These are phyloP conservation scores for Quercus phellos DNA, from an alignment of 331 rosid species.

Conservation along the genomic window DNA sequence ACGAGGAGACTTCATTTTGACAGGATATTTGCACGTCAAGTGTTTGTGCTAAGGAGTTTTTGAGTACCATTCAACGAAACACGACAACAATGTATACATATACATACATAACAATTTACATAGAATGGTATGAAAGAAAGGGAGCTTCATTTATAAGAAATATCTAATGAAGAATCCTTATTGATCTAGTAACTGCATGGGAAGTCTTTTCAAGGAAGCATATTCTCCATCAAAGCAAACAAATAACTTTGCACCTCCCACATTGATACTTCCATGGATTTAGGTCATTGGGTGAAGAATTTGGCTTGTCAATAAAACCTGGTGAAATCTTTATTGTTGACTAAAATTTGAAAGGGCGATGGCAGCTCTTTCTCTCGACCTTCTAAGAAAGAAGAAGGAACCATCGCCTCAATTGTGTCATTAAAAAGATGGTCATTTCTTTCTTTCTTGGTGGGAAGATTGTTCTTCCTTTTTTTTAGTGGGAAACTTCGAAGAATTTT, in stretches of 20 bases:
- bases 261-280: no score
- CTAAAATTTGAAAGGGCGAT: neutral
- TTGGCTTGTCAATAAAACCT: no score
- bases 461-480: neutral
- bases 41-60: no score
- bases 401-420: neutral
- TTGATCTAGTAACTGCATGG: no score
- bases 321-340: neutral
- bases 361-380: neutral
- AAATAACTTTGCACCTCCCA: no score
- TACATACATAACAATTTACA: neutral
- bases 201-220: neutral
- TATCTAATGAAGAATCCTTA: neutral
- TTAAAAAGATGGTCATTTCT: no score
- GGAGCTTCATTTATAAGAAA: neutral
- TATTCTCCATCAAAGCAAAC: neutral
- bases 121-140: neutral
- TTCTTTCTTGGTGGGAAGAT: no score
- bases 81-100: no score
- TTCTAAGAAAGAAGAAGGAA: neutral
- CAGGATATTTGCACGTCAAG: no score
- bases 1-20: no score
- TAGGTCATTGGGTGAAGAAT: no score
- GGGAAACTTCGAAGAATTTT: constrained; percentile 6
- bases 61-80: no score